Evolutionary conservation across 495 filamentous ascomycete species (phyloP), one percentile per base, ranked within the genome.

Genomic region (Penicillium maclennaniae): DNA sequence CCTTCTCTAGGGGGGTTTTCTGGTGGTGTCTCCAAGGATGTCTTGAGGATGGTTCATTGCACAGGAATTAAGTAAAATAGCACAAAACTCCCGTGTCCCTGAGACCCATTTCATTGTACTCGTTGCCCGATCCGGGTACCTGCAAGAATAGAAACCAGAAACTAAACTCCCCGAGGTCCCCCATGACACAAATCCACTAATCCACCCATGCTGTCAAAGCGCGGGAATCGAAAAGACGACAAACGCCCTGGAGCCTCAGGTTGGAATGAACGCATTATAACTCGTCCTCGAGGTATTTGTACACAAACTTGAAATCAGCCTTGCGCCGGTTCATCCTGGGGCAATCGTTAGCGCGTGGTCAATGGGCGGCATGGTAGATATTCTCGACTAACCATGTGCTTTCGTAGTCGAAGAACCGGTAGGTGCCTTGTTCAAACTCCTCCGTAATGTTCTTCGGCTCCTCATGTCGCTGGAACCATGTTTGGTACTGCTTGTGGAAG

Each of bases 401-500:
- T 78, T 98, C 93, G 63, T 97, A 98, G 69, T 98, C 93, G 72
- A 98, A 98, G 75, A 98, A 98, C 41, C 93, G 84, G 72, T 98
- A 98, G 6, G 93, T 97, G 23, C 93, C 93, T 70, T 98, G 92
- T 75, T 98, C 93, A 55, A 87, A 97, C 67, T 98, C 93, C 66
- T 98, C 95, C 0, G 93, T 97, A 63, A 98, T 98, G 41, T 83
- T 89, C 75, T 98, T 97, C 17, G 93, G 93, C 75, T 98, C 93
- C 65, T 98, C 93, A 60, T 98, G 93, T 38, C 93, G 80, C 70
- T 98, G 93, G 57, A 98, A 98, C 93, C 93, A 98, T 9, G 93
- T 98, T 68, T 98, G 93, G 66, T 97, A 98, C 67, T 97, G 93
- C 73, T 97, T 98, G 69, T 98, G 93, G 69, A 98, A 98, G 28